These are phyloP conservation scores for Cladochytrium replicatum DNA, from an alignment of 192 early-diverging fungal genomes.

Conservation along the genomic window DNA sequence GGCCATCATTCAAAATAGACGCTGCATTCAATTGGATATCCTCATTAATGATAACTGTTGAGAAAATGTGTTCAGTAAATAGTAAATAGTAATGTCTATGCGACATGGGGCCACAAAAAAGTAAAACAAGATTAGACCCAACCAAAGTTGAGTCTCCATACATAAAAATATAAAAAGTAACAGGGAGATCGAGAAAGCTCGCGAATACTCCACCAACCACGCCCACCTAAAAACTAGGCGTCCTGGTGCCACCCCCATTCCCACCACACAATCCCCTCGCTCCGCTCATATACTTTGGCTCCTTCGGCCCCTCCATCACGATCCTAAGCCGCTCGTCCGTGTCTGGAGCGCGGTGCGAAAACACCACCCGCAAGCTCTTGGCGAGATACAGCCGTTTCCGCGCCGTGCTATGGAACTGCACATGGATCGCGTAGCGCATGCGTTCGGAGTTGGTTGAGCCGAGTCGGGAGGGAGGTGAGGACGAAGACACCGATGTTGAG, in stretches of 20 bases:
- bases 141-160: too few species aligned
- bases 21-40: too few species aligned
- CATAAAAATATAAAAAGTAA: too few species aligned
- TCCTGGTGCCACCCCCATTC: not conserved
- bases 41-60: too few species aligned
- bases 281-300: constrained; percentile 37
- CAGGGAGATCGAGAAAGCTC: too few species aligned
- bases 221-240: constrained; percentile 1
- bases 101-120: too few species aligned
- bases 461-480: not conserved
- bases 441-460: constrained; percentile 9
- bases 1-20: too few species aligned
- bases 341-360: constrained; percentile 54
- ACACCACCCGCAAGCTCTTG: constrained; percentile 60
- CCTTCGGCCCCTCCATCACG: constrained; percentile 50
- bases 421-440: constrained; percentile 67
- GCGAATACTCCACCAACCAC: too few species aligned
- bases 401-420: constrained; percentile 53
- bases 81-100: too few species aligned
- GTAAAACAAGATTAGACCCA: too few species aligned
- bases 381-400: constrained; percentile 53
- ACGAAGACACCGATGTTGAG: not conserved
- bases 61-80: too few species aligned
- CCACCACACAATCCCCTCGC: too few species aligned
- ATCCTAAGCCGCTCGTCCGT: constrained; percentile 52